phyloP scores from a whole-genome alignment of 2,329 filamentous ascomycete species.

The Thermothelomyces thermophilus region DNA sequence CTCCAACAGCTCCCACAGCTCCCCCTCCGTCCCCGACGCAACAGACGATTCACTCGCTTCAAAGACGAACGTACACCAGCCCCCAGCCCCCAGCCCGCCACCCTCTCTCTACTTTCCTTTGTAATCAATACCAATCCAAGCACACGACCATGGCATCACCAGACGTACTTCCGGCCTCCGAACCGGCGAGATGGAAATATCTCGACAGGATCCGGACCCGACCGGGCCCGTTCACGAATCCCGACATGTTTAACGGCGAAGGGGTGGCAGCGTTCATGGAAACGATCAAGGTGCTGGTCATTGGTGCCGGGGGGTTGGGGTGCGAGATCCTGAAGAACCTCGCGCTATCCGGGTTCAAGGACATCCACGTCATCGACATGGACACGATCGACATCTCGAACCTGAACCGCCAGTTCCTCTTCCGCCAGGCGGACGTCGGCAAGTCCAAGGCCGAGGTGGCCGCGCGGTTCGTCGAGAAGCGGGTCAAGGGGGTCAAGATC shows the following conservation, averaged over 20 bases:
- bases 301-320: slow-evolving; percentile 86
- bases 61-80: too few relatives aligned
- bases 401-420: slow-evolving; percentile 94
- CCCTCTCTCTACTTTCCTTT: not conserved
- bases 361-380: slow-evolving; percentile 99
- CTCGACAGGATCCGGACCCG: slow-evolving; percentile 73
- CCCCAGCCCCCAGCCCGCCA: not conserved
- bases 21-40: not conserved
- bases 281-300: slow-evolving; percentile 67
- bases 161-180: slow-evolving; percentile 20
- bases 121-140: not conserved
- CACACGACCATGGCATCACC: slow-evolving; percentile 2
- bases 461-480: slow-evolving; percentile 80
- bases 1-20: too few relatives aligned
- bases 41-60: too few relatives aligned
- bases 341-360: slow-evolving; percentile 88
- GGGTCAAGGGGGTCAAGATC: slow-evolving; percentile 86
- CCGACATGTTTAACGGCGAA: slow-evolving; percentile 47
- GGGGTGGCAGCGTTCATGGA: slow-evolving; percentile 52
- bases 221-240: slow-evolving; percentile 74
- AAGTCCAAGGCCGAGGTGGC: slow-evolving; percentile 91
- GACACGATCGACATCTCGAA: slow-evolving; percentile 99
- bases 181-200: slow-evolving; percentile 50
- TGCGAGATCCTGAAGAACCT: slow-evolving; percentile 97
- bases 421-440: slow-evolving; percentile 84